A percentile compares a stretch with the other conserved stretches of the same genome.
These are phyloP conservation scores for Liquidambar formosana DNA, from an alignment of 164 flowering plant species.

Conservation along the genomic window DNA sequence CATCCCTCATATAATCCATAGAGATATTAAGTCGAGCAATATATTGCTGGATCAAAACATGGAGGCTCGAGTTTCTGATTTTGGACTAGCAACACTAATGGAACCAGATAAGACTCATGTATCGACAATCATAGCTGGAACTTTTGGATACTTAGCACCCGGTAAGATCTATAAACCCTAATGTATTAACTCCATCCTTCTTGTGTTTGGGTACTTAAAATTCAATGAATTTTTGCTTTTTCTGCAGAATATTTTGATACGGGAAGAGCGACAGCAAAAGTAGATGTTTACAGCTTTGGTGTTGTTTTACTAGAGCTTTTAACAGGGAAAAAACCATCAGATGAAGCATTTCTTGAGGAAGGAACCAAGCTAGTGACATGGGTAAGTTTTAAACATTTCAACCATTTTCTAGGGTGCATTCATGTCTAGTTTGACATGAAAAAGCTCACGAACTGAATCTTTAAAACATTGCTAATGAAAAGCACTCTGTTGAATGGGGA, in stretches of 20 bases:
- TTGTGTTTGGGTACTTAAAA: background rate
- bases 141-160: slow-evolving; percentile 96
- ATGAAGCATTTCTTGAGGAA: slow-evolving; percentile 78
- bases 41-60: slow-evolving; percentile 78
- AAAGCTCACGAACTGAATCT: no score
- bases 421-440: no score
- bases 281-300: slow-evolving; percentile 96
- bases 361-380: slow-evolving; percentile 92
- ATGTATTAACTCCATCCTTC: background rate
- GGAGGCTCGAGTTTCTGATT: slow-evolving; percentile 93
- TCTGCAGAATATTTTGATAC: slow-evolving; percentile 88
- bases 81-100: slow-evolving; percentile 93
- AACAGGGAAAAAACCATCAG: slow-evolving; percentile 85
- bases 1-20: slow-evolving; percentile 90
- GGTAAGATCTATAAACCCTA: slow-evolving; percentile 39
- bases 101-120: slow-evolving; percentile 91
- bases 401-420: no score
- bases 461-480: no score
- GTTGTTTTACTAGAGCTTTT: slow-evolving; percentile 87
- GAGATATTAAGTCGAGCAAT: slow-evolving; percentile 96
- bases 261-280: slow-evolving; percentile 88
- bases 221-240: background rate
- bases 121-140: slow-evolving; percentile 89
- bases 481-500: no score
- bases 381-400: slow-evolving; percentile 46